Evolutionary conservation across 1,284 basidiomycete genomes (phyloP), one percentile per base, ranked within the genome.

Genomic region (Serendipita sp.): DNA sequence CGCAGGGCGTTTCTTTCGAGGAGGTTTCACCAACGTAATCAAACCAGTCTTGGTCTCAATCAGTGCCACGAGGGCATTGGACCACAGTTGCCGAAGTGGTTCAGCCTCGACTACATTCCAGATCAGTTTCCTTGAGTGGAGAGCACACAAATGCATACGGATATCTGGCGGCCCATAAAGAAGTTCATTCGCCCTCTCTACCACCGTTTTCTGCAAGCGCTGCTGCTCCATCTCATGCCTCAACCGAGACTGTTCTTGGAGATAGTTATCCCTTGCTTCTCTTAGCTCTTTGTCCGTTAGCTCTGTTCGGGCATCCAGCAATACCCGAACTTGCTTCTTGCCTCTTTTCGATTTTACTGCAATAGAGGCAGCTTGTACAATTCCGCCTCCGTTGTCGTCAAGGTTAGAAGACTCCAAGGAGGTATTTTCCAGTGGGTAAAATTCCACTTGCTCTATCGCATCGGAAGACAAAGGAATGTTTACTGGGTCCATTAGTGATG

Each of bases 271-370:
- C 41, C 88, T 79, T n/a, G 84, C 80, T 64, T 76, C 73, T 75
- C 84, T 86, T 44, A 91, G 72, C 72, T 90, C 87, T 13, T 87
- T 84, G 64, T 90, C 86, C 2, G 86, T 87, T 32, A 91, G 73
- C 69, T 91, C 88, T 3, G 82, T 90, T 64, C 85, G 77, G 3
- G 76, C 72, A 71, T 91, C 88, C 3, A 90, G 64, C 1, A 77
- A 67, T 6, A 75, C 61, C 35, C 72, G 67, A 8, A 73, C 72
- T n/a, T 50, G 61, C 58, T 74, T 73, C 66, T 76, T 77, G 4
- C 68, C 71, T 47, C 66, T 67, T 58, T 58, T 58, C 8, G 53
- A 26, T 34, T 58, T 58, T n/a, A 26, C 32, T 35, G 53, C 8
- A 10, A n/a, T n/a, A 38, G 35, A 12, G 35, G 35, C 35, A 2